Evolutionary conservation across 495 filamentous ascomycete genomes (phyloP), one percentile per base, ranked within the genome.

Genomic region (Aspergillus indologenus): DNA sequence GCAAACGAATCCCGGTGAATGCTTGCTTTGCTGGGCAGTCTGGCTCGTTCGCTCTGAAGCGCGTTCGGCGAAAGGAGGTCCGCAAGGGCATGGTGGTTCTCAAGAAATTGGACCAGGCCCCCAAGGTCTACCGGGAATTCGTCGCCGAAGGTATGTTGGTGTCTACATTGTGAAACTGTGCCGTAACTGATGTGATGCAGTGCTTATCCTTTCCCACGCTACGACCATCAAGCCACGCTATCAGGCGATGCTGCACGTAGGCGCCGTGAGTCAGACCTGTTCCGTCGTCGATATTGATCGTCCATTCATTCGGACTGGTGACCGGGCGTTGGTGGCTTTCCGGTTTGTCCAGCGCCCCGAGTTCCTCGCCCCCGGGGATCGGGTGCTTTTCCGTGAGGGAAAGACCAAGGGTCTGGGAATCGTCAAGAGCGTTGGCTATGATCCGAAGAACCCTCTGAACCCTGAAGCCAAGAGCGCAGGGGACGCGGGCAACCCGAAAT

Each of bases 151-250:
- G 88, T 89, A 76, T 53, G 73, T 15, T 46, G 4, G 19, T 52
- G 26, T 50, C 5, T 31, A 26, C 11, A 40, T 46, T 20, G 12
- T 54, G 20, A n/a, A n/a, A n/a, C 45, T 48, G 19, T 40, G 15
- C 18, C 19, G 15, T 42, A 59, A 45, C 64, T 71, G 63, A 68
- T 54, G 54, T 20, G 19, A 40, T 52, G 3, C 51, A 91, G 94
- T 98, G 3, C 82, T 98, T 6, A 98, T 98, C 60, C 81, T 98
- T 8, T 92, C 88, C 4, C 94, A 98, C 68, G 94, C 94, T 1
- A 98, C 94, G n/a, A 98, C 94, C 47, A 98, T 98, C 72, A 94
- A 95, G 70, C 91, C 90, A 6, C 92, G 92, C 65, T 98, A 98
- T 68, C 94, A 98, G 72, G 95, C 94, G 5, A 98, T 98, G 94